Conservation (phyloP, 495 filamentous ascomycete species). For the Aspergillus ostianus region DNA sequence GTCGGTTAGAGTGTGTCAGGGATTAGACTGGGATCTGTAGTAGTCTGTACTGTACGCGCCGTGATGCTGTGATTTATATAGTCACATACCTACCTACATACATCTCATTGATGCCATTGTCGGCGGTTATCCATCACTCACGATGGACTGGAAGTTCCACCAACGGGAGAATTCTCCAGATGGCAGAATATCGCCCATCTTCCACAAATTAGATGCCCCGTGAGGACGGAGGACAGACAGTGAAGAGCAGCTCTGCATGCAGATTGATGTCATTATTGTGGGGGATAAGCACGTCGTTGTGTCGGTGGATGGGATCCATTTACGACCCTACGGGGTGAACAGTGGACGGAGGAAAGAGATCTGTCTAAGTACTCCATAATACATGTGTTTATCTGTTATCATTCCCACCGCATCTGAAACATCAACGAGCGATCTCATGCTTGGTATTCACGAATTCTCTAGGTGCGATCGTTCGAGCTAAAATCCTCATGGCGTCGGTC, state of each 20-base stretch:
- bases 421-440: too few relatives aligned
- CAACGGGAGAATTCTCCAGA: conserved; percentile 8
- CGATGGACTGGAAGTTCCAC: background rate
- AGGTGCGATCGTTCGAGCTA: too few relatives aligned
- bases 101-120: background rate
- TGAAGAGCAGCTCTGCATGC: background rate
- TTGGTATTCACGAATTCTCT: too few relatives aligned
- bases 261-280: background rate
- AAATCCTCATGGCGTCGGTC: too few relatives aligned
- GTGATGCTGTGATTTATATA: background rate
- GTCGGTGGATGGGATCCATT: too few relatives aligned
- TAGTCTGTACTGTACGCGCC: background rate
- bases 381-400: too few relatives aligned
- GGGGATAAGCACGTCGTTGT: too few relatives aligned
- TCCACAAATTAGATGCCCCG: background rate
- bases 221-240: background rate
- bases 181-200: background rate
- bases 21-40: background rate
- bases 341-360: too few relatives aligned
- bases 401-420: too few relatives aligned
- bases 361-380: too few relatives aligned
- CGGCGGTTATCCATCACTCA: background rate
- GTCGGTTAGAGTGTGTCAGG: too few relatives aligned
- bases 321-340: too few relatives aligned
- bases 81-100: background rate